Evolutionary conservation across 345 rosid species (phyloP).

Genomic region (Kandelia obovata): DNA sequence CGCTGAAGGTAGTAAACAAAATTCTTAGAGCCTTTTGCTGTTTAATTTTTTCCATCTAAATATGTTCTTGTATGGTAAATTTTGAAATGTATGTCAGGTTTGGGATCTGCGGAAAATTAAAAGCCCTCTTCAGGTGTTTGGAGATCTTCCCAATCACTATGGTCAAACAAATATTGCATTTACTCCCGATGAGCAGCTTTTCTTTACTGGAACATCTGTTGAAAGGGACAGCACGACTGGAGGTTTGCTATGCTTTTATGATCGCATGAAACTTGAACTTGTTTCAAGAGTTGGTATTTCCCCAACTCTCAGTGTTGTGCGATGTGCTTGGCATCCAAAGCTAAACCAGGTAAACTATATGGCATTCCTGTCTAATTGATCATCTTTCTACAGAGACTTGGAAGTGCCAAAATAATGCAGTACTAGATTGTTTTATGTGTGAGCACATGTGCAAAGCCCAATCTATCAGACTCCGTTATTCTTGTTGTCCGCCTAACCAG

Average conservation of each 20-base stretch:
- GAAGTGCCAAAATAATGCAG: background rate
- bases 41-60: constrained; percentile 1
- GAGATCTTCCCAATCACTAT: constrained; percentile 84
- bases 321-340: constrained; percentile 90
- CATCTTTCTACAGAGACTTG: background rate
- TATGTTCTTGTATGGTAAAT: constrained; percentile 11
- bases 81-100: constrained; percentile 44
- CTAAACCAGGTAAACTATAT: constrained; percentile 71
- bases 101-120: constrained; percentile 95
- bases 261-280: constrained; percentile 78
- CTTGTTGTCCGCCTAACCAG: background rate
- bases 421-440: background rate
- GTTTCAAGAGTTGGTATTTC: constrained; percentile 88
- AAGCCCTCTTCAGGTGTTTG: constrained; percentile 66
- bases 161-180: constrained; percentile 89
- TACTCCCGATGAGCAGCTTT: constrained; percentile 87
- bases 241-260: constrained; percentile 84
- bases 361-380: constrained; percentile 2
- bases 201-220: constrained; percentile 89
- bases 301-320: constrained; percentile 81
- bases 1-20: constrained; percentile 63
- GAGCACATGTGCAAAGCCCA: background rate
- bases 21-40: constrained; percentile 4
- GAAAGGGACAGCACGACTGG: constrained; percentile 83
- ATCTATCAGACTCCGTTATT: background rate